These are phyloP conservation scores for Camellia lanceoleosa DNA, from an alignment of 148 eudicot species.

Conservation along the genomic window DNA sequence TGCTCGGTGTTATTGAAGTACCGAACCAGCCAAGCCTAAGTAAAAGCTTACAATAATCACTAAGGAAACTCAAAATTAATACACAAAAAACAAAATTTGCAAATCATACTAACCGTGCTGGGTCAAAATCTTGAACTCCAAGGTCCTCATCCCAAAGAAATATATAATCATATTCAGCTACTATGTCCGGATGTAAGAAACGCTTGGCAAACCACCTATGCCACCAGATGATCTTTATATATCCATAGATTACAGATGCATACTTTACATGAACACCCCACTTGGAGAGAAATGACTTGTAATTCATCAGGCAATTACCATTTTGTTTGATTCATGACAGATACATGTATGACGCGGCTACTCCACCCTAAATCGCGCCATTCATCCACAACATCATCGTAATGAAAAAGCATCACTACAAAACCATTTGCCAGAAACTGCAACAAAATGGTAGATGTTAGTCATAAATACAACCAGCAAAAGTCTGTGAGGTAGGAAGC, in stretches of 20 bases:
- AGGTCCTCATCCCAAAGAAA: conserved; percentile 93
- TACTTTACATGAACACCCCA: not conserved
- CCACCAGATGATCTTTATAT: not conserved
- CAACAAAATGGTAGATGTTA: conserved; percentile 9
- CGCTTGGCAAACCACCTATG: conserved; percentile 93
- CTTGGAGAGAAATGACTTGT: not conserved
- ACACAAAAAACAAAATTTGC: not conserved
- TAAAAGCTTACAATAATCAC: not conserved
- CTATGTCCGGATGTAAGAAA: conserved; percentile 79
- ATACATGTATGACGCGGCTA: conserved; percentile 59
- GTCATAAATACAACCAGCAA: not conserved
- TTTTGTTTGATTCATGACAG: conserved; percentile 82
- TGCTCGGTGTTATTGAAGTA: not conserved
- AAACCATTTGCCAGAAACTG: conserved; percentile 63
- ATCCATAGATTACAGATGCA: not conserved
- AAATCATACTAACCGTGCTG: conserved; percentile 43
- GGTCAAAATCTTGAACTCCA: conserved; percentile 61
- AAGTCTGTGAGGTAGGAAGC: not conserved
- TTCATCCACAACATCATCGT: conserved; percentile 71
- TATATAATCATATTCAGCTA: conserved; percentile 64
- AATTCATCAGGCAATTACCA: conserved; percentile 35
- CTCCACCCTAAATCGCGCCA: conserved; percentile 69
- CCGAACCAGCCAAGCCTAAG: not conserved
- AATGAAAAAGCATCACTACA: conserved; percentile 79
- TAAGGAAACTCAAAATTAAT: not conserved